Base-by-base conservation (phyloP, 495 filamentous ascomycete genomes). In the Podospora sp. region DNA sequence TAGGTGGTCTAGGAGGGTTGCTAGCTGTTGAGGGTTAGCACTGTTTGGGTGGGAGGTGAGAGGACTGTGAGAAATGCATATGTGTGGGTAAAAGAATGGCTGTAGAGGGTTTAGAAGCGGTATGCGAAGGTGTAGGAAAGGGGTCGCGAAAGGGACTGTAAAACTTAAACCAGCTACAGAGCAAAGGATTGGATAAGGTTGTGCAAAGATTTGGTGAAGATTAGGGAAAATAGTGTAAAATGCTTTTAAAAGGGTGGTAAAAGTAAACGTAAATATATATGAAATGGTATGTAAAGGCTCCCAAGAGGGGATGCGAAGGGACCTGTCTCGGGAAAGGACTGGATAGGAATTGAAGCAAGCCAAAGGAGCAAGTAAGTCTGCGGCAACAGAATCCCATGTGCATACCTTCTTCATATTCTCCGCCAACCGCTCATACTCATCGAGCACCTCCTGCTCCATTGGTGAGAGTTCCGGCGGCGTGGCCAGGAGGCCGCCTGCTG, bases 351-450 rank as follows among this genome's bases (percentile, higher is more conserved):
- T n/a, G n/a, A n/a, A n/a, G n/a, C n/a, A n/a, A n/a, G n/a, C n/a
- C n/a, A n/a, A n/a, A n/a, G n/a, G n/a, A n/a, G n/a, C n/a, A n/a
- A n/a, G n/a, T n/a, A 52, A 52, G 49, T 12, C 49, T 52, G 49
- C 26, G 20, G 24, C 49, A 60, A 9, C 82, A 73, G 60, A 73
- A 69, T 68, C 75, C 66, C 61, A 8, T 12, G 14, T 29, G 24
- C 0, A n/a, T 77, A 94, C 95, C 82, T 89, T 91, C 73, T 97
- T 96, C 82, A 98, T 90, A 74, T 97, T 98, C 71, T 90, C 88
- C 1, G 94, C 86, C 25, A 99, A 79, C 22, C 91, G 87, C 63
- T 93, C 83, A 72, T 99, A 99, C 78, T 97, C 95, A 49, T 97
- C 92, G 0, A 99, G 83, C 1, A 99, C 89, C 76, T 97, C 93